A percentile compares a stretch with the other conserved stretches of the same genome.
Evolutionary conservation across 2,329 filamentous ascomycete species (phyloP).

Genomic region (Passalora sequoiae): DNA sequence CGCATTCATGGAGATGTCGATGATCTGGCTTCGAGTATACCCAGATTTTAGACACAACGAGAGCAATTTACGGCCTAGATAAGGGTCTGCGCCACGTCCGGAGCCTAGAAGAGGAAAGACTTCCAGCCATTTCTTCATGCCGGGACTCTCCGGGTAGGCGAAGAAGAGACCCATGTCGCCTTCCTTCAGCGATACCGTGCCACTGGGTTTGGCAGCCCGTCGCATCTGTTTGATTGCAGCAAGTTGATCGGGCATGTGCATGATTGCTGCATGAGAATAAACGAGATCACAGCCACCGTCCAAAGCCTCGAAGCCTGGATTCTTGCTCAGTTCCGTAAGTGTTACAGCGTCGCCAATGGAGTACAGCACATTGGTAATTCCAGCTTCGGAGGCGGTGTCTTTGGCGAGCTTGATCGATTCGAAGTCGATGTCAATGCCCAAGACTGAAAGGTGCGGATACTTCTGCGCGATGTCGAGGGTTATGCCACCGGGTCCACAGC

Average conservation of each 20-base stretch:
- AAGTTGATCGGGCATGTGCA: constrained; percentile 12
- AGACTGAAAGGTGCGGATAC: constrained; percentile 10
- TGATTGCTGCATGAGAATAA: constrained; percentile 15
- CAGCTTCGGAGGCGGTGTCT: constrained; percentile 4
- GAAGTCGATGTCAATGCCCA: constrained; percentile 14
- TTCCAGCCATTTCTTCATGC: constrained; percentile 10
- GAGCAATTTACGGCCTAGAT: constrained; percentile 6
- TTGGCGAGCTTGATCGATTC: constrained; percentile 15
- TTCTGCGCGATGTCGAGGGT: constrained; percentile 13
- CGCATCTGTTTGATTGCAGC: constrained; percentile 6
- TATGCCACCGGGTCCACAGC: constrained; percentile 15
- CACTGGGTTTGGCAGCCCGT: constrained; percentile 3
- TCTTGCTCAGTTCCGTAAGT: neutral
- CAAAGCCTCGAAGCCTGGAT: constrained; percentile 5
- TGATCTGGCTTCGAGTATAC: constrained; percentile 3
- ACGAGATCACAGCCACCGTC: constrained; percentile 9
- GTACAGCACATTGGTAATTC: constrained; percentile 7
- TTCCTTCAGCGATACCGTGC: constrained; percentile 9
- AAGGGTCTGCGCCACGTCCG: constrained; percentile 7
- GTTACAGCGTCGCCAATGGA: constrained; percentile 12
- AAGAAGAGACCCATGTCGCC: constrained; percentile 15
- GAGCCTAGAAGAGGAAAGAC: constrained; percentile 10
- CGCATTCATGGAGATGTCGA: neutral
- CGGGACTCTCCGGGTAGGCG: constrained; percentile 9
- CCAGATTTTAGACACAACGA: constrained; percentile 6